Evolutionary conservation across 2,329 filamentous ascomycete genomes (phyloP), one percentile per base, ranked within the genome.

Genomic region (Lasiodiplodia sp.): DNA sequence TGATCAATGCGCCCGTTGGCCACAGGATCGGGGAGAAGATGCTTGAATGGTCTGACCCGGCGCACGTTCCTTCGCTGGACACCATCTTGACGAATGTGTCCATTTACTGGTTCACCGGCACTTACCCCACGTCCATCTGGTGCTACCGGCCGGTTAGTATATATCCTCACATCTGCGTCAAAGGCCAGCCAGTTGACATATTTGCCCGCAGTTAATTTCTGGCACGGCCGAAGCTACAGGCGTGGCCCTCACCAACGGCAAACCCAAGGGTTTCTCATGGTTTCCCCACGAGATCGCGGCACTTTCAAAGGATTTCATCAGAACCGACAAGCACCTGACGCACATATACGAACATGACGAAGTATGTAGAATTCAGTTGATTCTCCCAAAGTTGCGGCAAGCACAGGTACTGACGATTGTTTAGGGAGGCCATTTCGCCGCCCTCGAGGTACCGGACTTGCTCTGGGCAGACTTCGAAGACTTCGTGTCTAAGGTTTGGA

Each of bases 41-140:
- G 68, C 75, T 86, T 0, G 83, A 82, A 5, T 89, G 86, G 86
- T 79, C 78, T 1, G 86, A 88, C 69, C 58, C 44, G 31, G 71
- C 75, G 4, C 71, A 72, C 0, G 73, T 75, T 21, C 82, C 82
- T 0, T 72, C 77, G 0, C 67, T 78, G 10, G 74, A 83, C 44
- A 79, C 79, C 2, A 85, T 88, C 12, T 76, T 89, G 2, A 80
- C 82, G n/a, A 75, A 80, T 23, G 81, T 86, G 16, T 83, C 82
- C 1, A 72, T 88, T 4, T 89, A 87, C 72, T 89, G 87, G 86
- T 78, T 88, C 68, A 87, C 85, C 0, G 82, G 82, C 23, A 84
- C 80, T 7, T 82, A 82, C 52, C 80, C 84, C 0, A 80, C 80
- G 11, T 82, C 77, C 16, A 82, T 87, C 37, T 88, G 84, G 73